Conservation (phyloP, 371 early-diverging fungal genomes). For the Actinomortierella wolfii region DNA sequence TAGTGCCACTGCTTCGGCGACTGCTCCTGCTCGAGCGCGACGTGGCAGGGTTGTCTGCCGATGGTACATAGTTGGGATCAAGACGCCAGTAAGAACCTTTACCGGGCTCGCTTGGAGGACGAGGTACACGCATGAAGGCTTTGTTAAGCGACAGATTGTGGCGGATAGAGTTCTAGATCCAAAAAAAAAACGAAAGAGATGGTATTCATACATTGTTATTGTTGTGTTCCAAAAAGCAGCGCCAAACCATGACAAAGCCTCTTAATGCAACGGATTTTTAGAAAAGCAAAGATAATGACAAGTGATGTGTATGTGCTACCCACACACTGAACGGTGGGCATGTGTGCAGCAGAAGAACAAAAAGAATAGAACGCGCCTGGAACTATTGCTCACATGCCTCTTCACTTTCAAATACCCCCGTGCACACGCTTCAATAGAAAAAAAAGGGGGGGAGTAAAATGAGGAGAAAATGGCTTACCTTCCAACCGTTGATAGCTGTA, state of each 20-base stretch:
- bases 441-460: conserved; percentile 5
- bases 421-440: neutral
- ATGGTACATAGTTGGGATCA: conserved; percentile 50
- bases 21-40: conserved; percentile 22
- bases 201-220: too few relatives aligned
- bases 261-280: neutral
- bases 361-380: too few relatives aligned
- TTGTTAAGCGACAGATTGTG: conserved; percentile 98
- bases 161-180: conserved; percentile 91
- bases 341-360: too few relatives aligned
- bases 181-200: neutral
- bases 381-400: neutral
- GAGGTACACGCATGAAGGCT: conserved; percentile 88
- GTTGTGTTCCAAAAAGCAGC: conserved; percentile 4
- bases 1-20: conserved; percentile 38
- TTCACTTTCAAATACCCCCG: neutral
- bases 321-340: too few relatives aligned
- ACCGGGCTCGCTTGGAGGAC: conserved; percentile 90
- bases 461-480: conserved; percentile 57
- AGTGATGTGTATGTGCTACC: too few relatives aligned
- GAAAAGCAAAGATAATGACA: neutral
- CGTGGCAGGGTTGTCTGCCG: conserved; percentile 3
- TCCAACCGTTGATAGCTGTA: conserved; percentile 81
- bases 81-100: conserved; percentile 98
- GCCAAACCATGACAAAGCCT: neutral